Conservation (phyloP, 2,329 filamentous ascomycete species). For the Penicillium sp. region DNA sequence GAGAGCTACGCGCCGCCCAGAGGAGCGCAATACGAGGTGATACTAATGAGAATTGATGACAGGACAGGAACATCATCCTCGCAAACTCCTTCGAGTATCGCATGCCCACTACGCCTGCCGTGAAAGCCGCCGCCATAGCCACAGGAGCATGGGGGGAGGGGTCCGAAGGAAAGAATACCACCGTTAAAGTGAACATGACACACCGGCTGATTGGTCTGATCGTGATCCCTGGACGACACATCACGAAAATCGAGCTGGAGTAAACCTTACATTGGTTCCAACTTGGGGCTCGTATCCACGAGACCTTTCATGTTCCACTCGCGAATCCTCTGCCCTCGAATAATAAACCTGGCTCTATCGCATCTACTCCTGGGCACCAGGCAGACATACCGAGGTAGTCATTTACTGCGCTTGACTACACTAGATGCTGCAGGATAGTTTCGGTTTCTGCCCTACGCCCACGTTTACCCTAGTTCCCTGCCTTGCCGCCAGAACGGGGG, state of each 20-base stretch:
- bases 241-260: constrained; percentile 86
- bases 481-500: constrained; percentile 6
- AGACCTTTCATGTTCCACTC: constrained; percentile 9
- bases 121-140: constrained; percentile 44
- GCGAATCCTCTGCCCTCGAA: constrained; percentile 6
- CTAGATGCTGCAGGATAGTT: background rate
- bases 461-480: constrained; percentile 5
- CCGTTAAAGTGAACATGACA: constrained; percentile 70
- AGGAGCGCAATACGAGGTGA: background rate
- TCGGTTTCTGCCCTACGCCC: constrained; percentile 8
- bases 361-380: constrained; percentile 2
- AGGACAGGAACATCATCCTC: constrained; percentile 90
- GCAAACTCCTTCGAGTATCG: constrained; percentile 88
- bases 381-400: background rate
- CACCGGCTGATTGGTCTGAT: constrained; percentile 86
- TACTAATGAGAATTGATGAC: constrained; percentile 8
- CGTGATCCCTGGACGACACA: constrained; percentile 83
- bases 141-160: constrained; percentile 23
- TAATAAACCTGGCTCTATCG: constrained; percentile 13
- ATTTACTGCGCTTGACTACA: background rate
- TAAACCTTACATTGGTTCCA: constrained; percentile 45
- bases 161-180: constrained; percentile 20
- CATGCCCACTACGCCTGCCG: constrained; percentile 60
- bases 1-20: constrained; percentile 3
- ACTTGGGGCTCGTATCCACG: constrained; percentile 8